Base-by-base conservation (phyloP, 495 filamentous ascomycete genomes). In the Trichocladium uniseriatum region DNA sequence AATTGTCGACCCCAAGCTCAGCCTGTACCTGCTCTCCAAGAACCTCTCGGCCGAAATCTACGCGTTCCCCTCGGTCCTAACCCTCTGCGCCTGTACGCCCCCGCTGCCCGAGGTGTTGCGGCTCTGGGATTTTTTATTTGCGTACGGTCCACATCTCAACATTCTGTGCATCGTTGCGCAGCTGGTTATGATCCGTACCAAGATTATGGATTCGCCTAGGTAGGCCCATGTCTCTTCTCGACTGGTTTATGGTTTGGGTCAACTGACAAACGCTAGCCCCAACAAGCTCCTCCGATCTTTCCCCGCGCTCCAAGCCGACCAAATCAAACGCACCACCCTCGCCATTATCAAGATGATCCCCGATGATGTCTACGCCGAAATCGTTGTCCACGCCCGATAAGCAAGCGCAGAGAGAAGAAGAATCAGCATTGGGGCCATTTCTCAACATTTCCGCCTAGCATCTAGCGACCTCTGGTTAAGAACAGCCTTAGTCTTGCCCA, bases 71-170 rank as follows among this genome's bases (percentile, higher is more conserved):
- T 94, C 88, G 9, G 92, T 99, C 0, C 73, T 97, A 32, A 99
- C 92, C 0, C 74, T 97, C 15, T 95, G 87, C 61, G 92, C 94
- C 28, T 96, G 92, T 57, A 97, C 94, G 19, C 94, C 94, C n/a
- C 94, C 92, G 3, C 65, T 99, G 31, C 92, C 90, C 0, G 91
- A 99, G 60, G 92, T 99, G 6, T 69, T 98, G 31, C 79, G 84
- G 45, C 75, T 97, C n/a, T 99, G 92, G 92, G 92, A 99, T 64
- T 99, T 99, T 56, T 72, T 97, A 11, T 89, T 99, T 61, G 90
- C 92, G 0, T 99, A 95, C 58, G 92, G 92, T 0, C 77, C 87
- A 29, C 94, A 97, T 66, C 61, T 97, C 39, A 99, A 99, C 57
- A 86, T 99, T 42, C 62, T 99, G 9, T 97, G 94, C 59, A 95